phyloP scores from a whole-genome alignment of 345 rosid species.

The Cardamine resedifolia region DNA sequence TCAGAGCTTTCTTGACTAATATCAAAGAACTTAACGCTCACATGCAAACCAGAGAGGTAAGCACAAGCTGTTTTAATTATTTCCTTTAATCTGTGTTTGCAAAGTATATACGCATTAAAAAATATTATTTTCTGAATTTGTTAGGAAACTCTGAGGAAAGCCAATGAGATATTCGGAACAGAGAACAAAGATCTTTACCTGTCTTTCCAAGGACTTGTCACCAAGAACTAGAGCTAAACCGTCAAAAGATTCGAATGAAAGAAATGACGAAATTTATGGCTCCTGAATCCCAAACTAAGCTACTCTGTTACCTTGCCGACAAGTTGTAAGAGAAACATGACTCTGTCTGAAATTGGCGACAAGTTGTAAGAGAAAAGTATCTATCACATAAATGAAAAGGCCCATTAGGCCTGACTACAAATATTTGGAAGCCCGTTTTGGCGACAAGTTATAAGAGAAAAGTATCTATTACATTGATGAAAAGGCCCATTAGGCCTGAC shows the following conservation, averaged over 20 bases:
- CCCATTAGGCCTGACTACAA: neutral
- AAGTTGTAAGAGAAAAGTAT: neutral
- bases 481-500: neutral
- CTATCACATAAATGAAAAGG: neutral
- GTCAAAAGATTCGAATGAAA: neutral
- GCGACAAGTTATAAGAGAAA: too few species aligned
- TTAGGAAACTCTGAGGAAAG: conserved; percentile 82
- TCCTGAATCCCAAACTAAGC: neutral
- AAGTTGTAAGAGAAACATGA: too few species aligned
- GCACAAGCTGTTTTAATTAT: neutral
- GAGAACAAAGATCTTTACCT: conserved; percentile 72
- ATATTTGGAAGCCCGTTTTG: too few species aligned
- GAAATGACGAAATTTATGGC: neutral
- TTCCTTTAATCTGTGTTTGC: neutral
- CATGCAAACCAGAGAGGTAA: conserved; percentile 78
- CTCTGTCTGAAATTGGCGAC: too few species aligned
- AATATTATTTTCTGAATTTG: neutral
- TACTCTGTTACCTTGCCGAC: neutral
- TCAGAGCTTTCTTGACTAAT: conserved; percentile 80
- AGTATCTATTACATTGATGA: neutral
- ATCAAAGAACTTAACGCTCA: conserved; percentile 84
- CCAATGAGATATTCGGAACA: conserved; percentile 70
- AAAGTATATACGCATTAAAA: neutral
- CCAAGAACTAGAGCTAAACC: conserved; percentile 38
- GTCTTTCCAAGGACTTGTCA: conserved; percentile 71